Evolutionary conservation across 192 early-diverging fungal genomes (phyloP).

Genomic region (Allomyces arbusculus): DNA sequence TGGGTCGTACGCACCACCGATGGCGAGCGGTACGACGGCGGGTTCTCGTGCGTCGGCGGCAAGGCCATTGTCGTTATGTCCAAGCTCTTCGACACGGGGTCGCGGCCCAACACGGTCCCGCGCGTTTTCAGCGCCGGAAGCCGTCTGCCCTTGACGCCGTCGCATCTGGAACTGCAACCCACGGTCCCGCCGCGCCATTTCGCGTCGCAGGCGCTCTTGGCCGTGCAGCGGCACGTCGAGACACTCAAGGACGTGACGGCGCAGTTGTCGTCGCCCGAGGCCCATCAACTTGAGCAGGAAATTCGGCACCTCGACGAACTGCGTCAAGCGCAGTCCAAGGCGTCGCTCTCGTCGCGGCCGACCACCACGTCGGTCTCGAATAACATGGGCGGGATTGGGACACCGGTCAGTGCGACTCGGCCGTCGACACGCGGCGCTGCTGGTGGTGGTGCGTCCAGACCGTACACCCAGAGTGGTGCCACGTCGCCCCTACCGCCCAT

Average conservation of each 20-base stretch:
- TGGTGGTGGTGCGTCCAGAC: too few species aligned
- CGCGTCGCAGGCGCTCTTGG: background rate
- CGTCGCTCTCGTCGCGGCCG: too few species aligned
- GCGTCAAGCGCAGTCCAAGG: too few species aligned
- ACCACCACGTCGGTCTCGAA: background rate
- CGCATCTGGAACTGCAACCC: too few species aligned
- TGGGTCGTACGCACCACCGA: conserved; percentile 25
- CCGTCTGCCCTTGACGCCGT: too few species aligned
- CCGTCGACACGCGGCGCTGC: too few species aligned
- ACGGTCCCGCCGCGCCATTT: background rate
- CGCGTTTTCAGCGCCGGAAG: background rate
- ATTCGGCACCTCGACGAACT: too few species aligned
- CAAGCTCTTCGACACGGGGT: background rate
- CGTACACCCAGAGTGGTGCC: too few species aligned
- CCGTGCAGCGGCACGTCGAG: conserved; percentile 1
- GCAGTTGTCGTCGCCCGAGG: background rate
- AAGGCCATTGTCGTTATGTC: conserved; percentile 35
- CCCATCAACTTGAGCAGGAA: too few species aligned
- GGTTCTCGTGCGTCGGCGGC: conserved; percentile 22
- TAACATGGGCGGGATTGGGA: too few species aligned
- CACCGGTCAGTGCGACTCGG: too few species aligned
- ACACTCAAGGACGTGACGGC: conserved; percentile 1
- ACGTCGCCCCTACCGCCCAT: background rate
- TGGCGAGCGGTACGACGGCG: conserved; percentile 29
- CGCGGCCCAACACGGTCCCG: conserved; percentile 1